Evolutionary conservation across 2,329 filamentous ascomycete species (phyloP).

Genomic region (Calonectria pauciramosa): DNA sequence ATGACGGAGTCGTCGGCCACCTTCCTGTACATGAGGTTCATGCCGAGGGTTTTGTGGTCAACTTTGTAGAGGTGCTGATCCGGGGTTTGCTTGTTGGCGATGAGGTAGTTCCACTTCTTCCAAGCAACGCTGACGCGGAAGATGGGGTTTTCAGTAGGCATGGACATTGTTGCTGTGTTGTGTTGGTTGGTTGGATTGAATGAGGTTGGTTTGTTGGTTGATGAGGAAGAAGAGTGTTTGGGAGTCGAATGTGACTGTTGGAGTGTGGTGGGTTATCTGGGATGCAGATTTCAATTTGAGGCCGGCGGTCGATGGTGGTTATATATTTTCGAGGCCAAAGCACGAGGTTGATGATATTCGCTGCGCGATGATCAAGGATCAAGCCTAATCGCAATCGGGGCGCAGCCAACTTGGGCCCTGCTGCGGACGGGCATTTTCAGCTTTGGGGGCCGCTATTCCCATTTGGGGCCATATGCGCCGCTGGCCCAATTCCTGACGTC

Average conservation of each 20-base stretch:
- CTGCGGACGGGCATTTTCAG: background rate
- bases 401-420: background rate
- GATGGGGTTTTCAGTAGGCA: background rate
- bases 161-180: background rate
- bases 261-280: background rate
- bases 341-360: background rate
- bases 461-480: background rate
- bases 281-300: background rate
- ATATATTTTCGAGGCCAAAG: background rate
- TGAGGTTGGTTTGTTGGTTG: background rate
- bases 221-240: background rate
- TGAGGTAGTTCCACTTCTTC: slow-evolving; percentile 1
- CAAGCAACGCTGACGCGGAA: background rate
- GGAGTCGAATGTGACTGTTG: background rate
- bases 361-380: background rate
- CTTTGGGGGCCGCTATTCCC: background rate
- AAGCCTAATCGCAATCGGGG: background rate
- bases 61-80: background rate
- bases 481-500: background rate
- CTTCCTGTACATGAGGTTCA: slow-evolving; percentile 1
- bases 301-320: background rate
- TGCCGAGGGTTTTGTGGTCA: background rate
- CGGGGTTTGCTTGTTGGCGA: background rate
- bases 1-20: background rate
- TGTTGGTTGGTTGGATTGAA: background rate